Conservation (phyloP, 192 early-diverging fungal species). For the Lobosporangium transversale region DNA sequence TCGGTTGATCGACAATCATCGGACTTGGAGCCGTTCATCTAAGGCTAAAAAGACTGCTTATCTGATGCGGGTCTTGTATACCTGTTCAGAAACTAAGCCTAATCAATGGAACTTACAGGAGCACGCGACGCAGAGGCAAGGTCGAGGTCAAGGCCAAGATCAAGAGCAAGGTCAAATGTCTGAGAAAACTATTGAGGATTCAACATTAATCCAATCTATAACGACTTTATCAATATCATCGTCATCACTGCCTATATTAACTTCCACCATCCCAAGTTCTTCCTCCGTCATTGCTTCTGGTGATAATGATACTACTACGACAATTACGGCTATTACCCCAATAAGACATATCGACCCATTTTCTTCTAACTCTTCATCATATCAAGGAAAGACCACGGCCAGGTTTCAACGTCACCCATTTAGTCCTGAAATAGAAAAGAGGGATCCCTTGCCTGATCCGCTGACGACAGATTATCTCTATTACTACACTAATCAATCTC, state of each 20-base stretch:
- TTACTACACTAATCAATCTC: constrained; percentile 23
- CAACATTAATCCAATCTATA: no score
- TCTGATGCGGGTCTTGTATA: constrained; percentile 14
- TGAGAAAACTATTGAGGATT: no score
- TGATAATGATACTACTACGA: no score
- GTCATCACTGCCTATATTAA: not conserved
- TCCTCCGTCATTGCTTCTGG: not conserved
- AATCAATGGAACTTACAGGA: not conserved
- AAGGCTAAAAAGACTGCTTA: constrained; percentile 9
- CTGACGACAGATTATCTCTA: constrained; percentile 36
- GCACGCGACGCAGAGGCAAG: no score
- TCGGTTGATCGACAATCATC: constrained; percentile 14
- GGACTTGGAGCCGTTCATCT: constrained; percentile 1
- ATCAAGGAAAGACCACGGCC: no score
- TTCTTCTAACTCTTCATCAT: no score
- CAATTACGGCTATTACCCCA: no score
- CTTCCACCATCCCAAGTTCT: not conserved
- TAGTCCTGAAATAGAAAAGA: no score
- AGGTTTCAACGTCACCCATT: no score
- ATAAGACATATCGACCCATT: no score
- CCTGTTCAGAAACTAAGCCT: constrained; percentile 16
- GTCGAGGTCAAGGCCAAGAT: not conserved
- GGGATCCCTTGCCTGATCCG: constrained; percentile 2
- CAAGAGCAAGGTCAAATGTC: no score
- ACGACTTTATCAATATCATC: no score